These are phyloP conservation scores for Podila epigama DNA, from an alignment of 192 early-diverging fungal species.

Conservation along the genomic window DNA sequence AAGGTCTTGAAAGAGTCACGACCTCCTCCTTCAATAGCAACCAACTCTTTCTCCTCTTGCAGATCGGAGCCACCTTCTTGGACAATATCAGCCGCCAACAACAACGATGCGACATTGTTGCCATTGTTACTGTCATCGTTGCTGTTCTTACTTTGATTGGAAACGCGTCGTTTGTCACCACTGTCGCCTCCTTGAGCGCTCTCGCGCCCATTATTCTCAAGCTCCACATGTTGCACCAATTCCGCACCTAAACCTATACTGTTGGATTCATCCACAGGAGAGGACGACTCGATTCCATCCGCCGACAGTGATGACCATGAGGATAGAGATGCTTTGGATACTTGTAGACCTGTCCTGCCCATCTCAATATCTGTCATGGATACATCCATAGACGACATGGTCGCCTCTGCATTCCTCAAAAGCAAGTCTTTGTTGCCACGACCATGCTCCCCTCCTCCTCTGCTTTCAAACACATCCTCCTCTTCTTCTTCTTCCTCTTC, in stretches of 20 bases:
- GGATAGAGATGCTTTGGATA: too few relatives aligned
- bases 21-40: too few relatives aligned
- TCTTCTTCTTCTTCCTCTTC: neutral
- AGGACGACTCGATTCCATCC: too few relatives aligned
- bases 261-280: neutral
- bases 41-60: too few relatives aligned
- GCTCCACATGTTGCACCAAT: neutral
- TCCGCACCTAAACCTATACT: neutral
- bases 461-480: neutral
- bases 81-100: too few relatives aligned
- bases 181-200: neutral
- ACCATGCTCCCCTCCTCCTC: conserved; percentile 1
- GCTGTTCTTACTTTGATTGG: too few relatives aligned
- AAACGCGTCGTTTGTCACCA: too few relatives aligned
- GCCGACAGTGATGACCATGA: neutral
- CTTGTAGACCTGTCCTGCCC: too few relatives aligned
- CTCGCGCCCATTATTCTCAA: neutral
- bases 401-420: neutral
- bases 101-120: too few relatives aligned
- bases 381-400: neutral
- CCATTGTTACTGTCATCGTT: too few relatives aligned
- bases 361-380: neutral
- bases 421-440: neutral
- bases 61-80: too few relatives aligned
- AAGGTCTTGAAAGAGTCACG: too few relatives aligned